phyloP scores from a whole-genome alignment of 345 rosid species.

The Anastatica hierochuntica region DNA sequence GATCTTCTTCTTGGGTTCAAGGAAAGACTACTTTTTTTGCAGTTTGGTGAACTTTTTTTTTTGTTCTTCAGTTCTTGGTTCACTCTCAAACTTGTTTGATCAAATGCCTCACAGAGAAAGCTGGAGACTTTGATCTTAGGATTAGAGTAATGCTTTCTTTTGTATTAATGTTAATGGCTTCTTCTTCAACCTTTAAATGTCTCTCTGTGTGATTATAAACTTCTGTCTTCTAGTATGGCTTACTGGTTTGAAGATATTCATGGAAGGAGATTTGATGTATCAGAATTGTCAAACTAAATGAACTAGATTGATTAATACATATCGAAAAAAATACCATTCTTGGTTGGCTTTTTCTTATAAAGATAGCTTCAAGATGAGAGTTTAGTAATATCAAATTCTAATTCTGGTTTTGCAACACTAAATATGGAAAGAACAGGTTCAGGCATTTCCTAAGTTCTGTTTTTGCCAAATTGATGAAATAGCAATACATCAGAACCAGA shows the following conservation, averaged over 20 bases:
- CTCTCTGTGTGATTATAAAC: background rate
- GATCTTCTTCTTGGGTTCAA: conserved; percentile 9
- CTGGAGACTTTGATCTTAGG: conserved; percentile 15
- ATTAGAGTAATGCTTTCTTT: conserved; percentile 5
- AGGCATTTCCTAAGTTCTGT: too few species aligned
- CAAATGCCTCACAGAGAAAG: conserved; percentile 12
- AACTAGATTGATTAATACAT: background rate
- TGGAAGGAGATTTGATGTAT: background rate
- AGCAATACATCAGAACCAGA: background rate
- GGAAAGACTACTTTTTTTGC: background rate
- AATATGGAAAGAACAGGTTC: background rate
- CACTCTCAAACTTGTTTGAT: conserved; percentile 4
- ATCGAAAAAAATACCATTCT: background rate
- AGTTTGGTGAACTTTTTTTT: background rate
- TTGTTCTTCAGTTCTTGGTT: background rate
- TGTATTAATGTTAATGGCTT: background rate
- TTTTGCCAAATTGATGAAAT: too few species aligned
- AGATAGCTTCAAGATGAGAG: background rate
- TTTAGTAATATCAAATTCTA: background rate
- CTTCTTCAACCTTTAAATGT: conserved; percentile 1
- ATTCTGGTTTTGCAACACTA: background rate
- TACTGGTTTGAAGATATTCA: conserved; percentile 2
- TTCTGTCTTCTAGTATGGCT: conserved; percentile 6
- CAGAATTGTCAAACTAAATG: background rate
- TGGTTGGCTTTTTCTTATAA: background rate